Conservation (phyloP, 768 basidiomycete species). For the Boletales sp. region DNA sequence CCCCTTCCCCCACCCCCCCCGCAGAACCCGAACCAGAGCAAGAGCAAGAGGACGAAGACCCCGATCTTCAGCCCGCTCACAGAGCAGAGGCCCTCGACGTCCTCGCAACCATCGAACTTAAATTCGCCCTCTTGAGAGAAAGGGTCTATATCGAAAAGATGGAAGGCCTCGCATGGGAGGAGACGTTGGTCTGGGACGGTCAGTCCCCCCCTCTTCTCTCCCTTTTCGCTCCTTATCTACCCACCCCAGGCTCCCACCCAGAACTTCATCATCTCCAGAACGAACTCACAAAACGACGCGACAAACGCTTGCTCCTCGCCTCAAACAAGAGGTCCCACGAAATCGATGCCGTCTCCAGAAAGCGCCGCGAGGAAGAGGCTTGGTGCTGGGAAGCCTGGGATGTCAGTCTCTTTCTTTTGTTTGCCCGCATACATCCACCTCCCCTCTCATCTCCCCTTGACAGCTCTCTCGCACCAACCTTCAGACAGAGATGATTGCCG, state of each 20-base stretch:
- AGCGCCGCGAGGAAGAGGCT: conserved; percentile 66
- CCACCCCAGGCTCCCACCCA: conserved; percentile 70
- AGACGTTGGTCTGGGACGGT: conserved; percentile 77
- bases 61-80: conserved; percentile 77
- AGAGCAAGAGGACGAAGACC: conserved; percentile 43
- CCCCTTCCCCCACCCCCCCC: conserved; percentile 22
- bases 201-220: conserved; percentile 22
- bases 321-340: conserved; percentile 70
- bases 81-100: conserved; percentile 86
- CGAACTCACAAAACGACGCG: conserved; percentile 73
- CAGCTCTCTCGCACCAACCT: conserved; percentile 76
- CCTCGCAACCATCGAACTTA: conserved; percentile 86
- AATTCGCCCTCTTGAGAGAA: conserved; percentile 85
- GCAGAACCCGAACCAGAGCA: conserved; percentile 26
- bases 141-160: conserved; percentile 91
- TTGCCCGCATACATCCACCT: neutral
- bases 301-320: conserved; percentile 80
- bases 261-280: conserved; percentile 79
- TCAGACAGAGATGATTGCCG: conserved; percentile 85
- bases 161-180: conserved; percentile 88
- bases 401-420: conserved; percentile 38
- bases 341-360: conserved; percentile 55
- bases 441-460: conserved; percentile 3
- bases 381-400: conserved; percentile 92
- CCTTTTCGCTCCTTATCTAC: neutral